Evolutionary conservation across 1,284 basidiomycete genomes (phyloP).

Genomic region (Schizopora paradoxa): DNA sequence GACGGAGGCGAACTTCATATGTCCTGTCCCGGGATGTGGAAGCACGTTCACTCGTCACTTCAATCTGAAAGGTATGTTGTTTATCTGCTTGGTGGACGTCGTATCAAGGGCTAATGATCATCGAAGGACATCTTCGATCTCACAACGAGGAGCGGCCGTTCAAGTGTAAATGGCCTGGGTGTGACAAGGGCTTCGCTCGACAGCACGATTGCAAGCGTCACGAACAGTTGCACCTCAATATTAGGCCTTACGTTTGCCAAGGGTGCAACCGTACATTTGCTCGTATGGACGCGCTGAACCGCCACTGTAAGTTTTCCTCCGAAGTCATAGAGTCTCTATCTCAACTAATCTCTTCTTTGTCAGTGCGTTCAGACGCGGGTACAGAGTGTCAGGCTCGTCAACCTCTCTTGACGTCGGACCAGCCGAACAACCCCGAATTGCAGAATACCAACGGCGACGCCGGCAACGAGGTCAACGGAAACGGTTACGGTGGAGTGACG

Average conservation of each 20-base stretch:
- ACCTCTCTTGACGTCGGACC: slow-evolving; percentile 14
- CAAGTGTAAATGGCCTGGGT: slow-evolving; percentile 81
- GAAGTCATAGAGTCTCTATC: background rate
- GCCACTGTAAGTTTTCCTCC: slow-evolving; percentile 53
- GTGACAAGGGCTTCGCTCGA: slow-evolving; percentile 77
- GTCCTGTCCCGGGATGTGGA: slow-evolving; percentile 72
- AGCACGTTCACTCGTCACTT: slow-evolving; percentile 81
- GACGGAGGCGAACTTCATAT: slow-evolving; percentile 68
- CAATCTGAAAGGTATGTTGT: slow-evolving; percentile 63
- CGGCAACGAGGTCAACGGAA: too few relatives aligned
- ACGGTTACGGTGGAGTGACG: too few relatives aligned
- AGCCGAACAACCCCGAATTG: slow-evolving; percentile 13
- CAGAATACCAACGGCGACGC: too few relatives aligned
- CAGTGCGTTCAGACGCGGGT: slow-evolving; percentile 54
- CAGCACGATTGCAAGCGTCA: slow-evolving; percentile 84
- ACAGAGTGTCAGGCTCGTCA: slow-evolving; percentile 39
- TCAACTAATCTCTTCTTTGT: slow-evolving; percentile 8
- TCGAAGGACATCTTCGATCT: slow-evolving; percentile 68
- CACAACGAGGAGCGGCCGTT: slow-evolving; percentile 82
- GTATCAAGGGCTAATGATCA: slow-evolving; percentile 18
- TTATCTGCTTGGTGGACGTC: slow-evolving; percentile 17
- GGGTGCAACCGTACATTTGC: slow-evolving; percentile 77
- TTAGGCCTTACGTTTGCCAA: slow-evolving; percentile 70
- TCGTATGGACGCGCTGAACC: slow-evolving; percentile 73
- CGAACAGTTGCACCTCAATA: slow-evolving; percentile 74